These are phyloP conservation scores for Aspergillus sojae DNA, from an alignment of 2,329 filamentous ascomycete genomes.

Conservation along the genomic window DNA sequence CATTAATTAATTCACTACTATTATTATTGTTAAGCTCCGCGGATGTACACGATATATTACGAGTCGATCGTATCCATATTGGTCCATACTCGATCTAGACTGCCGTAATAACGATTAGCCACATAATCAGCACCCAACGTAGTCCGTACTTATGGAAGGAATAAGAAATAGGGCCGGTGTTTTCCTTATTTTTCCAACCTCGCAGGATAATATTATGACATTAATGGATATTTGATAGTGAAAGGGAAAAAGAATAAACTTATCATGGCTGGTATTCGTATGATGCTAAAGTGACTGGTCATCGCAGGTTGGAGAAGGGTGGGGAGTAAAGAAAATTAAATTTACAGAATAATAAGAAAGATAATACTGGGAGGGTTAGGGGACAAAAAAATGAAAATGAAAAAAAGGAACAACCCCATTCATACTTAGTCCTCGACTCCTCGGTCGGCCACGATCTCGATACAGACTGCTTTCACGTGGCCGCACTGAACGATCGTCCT, in stretches of 20 bases:
- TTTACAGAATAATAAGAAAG: neutral
- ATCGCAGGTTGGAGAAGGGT: neutral
- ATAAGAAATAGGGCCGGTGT: neutral
- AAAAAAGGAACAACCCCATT: constrained; percentile 5
- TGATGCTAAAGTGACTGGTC: neutral
- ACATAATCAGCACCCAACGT: neutral
- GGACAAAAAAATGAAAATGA: neutral
- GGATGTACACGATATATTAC: neutral
- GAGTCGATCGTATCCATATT: neutral
- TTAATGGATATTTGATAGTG: neutral
- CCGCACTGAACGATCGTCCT: constrained; percentile 25
- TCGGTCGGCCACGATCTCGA: constrained; percentile 23
- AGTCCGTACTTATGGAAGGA: neutral
- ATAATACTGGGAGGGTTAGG: neutral
- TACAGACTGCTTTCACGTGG: constrained; percentile 25
- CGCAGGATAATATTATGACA: neutral
- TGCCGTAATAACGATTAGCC: neutral
- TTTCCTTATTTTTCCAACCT: neutral
- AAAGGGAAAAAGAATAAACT: neutral
- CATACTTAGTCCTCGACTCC: constrained; percentile 1
- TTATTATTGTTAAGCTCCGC: neutral
- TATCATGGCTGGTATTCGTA: neutral
- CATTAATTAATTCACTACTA: neutral
- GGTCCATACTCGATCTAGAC: neutral
- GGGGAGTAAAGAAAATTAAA: neutral